phyloP scores from a whole-genome alignment of 2,329 filamentous ascomycete species.

The Akanthomyces muscarius region DNA sequence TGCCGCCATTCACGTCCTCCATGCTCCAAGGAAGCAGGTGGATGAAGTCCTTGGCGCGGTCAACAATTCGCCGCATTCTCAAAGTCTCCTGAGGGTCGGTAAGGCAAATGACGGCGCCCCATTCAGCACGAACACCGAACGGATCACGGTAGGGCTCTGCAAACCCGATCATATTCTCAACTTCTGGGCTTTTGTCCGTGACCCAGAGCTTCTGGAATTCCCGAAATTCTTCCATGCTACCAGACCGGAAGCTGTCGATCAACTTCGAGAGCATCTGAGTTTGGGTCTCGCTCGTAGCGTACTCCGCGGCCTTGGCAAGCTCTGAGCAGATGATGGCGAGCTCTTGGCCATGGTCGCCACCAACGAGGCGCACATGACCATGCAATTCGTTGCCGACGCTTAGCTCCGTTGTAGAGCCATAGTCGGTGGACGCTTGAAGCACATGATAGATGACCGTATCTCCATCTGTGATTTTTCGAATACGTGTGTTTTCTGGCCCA shows the following conservation, averaged over 20 bases:
- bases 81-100: conserved; percentile 63
- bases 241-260: background rate
- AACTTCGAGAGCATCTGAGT: background rate
- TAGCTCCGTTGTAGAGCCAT: no score
- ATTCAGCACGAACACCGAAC: conserved; percentile 54
- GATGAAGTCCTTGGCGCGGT: background rate
- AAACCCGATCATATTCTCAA: conserved; percentile 59
- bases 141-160: conserved; percentile 62
- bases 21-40: background rate
- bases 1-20: background rate
- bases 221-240: background rate
- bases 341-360: background rate
- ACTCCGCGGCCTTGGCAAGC: background rate
- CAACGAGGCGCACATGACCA: background rate
- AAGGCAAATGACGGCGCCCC: conserved; percentile 56
- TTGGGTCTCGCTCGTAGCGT: background rate
- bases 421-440: background rate
- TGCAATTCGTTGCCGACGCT: no score
- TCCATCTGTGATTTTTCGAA: background rate
- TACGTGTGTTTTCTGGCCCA: background rate
- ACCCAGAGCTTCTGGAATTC: background rate
- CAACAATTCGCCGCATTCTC: background rate
- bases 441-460: background rate
- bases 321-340: background rate
- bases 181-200: conserved; percentile 34